Base-by-base conservation (phyloP, 2,329 filamentous ascomycete species). In the Chaetomium strumarium region DNA sequence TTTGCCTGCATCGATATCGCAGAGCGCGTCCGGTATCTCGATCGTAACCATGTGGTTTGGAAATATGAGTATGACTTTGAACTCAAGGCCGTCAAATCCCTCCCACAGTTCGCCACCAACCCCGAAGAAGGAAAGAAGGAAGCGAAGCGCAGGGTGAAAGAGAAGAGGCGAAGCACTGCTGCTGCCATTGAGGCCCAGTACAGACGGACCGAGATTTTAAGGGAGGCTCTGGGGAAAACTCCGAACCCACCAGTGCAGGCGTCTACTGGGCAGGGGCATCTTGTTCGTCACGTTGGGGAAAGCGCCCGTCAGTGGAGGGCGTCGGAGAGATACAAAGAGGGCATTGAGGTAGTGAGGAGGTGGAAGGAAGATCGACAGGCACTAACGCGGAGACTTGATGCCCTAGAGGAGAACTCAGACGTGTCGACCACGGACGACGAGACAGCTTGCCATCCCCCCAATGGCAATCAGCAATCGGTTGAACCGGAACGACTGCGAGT, bases 151-250 rank as follows among this genome's bases (percentile, higher is more conserved):
- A 24, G 20, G 5, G 43, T 51, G n/a, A 29, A 33, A 14, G 54
- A 46, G 11, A 58, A 39, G 17, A 52, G 51, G 3, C 44, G 44
- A 7, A 53, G 41, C 14, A 24, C 52, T 2, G 53, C 53, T 7
- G 51, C 56, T 33, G 47, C 53, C 13, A 51, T 58, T 19, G 53
- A 58, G n/a, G 53, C 50, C 29, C 53, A 58, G 19, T 58, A 56
- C 46, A 47, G 43, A 20, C 48, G 56, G 6, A 54, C 50, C 4
- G 12, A 40, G 7, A 30, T 56, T 3, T 16, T 58, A 31, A 41
- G 53, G 9, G 34, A 40, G 9, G 53, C 49, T 11, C 24, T 58
- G 4, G 5, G 30, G 13, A 49, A 49, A 13, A 19, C 19, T 7
- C 33, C 50, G 3, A n/a, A 19, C 20, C n/a, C 43, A 33, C 3